These are phyloP conservation scores for Porcisia deanei DNA, from an alignment of 208 protist genomes.

Conservation along the genomic window DNA sequence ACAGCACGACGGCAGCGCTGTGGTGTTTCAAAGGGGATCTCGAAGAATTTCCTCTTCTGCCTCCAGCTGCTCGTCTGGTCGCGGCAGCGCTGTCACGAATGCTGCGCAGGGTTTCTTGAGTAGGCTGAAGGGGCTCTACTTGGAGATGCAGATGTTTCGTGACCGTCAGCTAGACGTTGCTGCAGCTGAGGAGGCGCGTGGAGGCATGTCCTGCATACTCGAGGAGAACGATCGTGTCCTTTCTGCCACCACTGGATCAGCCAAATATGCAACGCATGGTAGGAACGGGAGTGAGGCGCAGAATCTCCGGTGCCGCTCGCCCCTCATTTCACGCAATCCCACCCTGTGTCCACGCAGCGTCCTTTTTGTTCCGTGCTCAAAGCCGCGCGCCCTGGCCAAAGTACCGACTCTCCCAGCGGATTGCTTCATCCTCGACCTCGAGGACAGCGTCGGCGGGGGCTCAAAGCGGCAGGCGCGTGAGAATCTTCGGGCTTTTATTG, in stretches of 20 bases:
- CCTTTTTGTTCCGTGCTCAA: conserved; percentile 69
- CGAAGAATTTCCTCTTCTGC: not conserved
- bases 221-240: not conserved
- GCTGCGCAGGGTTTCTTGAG: conserved; percentile 25
- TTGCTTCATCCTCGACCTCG: conserved; percentile 81
- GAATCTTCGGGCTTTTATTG: conserved; percentile 52
- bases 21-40: not conserved
- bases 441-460: conserved; percentile 49
- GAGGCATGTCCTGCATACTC: conserved; percentile 9
- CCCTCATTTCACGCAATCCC: conserved; percentile 50
- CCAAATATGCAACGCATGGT: not conserved
- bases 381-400: conserved; percentile 56
- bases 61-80: not conserved
- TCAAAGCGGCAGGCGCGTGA: conserved; percentile 64
- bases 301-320: not conserved
- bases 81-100: not conserved
- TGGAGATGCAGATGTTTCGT: conserved; percentile 46
- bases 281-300: not conserved
- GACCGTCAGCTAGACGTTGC: conserved; percentile 50
- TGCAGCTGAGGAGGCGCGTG: conserved; percentile 14
- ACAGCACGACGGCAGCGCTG: not conserved
- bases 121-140: conserved; percentile 33
- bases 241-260: not conserved
- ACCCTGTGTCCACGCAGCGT: conserved; percentile 73
- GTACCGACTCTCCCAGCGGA: conserved; percentile 59